Percentiles rank a stretch among this genome's conserved stretches.
Evolutionary conservation across 495 filamentous ascomycete species (phyloP).

Genomic region (Xanthoparmelia taractica): DNA sequence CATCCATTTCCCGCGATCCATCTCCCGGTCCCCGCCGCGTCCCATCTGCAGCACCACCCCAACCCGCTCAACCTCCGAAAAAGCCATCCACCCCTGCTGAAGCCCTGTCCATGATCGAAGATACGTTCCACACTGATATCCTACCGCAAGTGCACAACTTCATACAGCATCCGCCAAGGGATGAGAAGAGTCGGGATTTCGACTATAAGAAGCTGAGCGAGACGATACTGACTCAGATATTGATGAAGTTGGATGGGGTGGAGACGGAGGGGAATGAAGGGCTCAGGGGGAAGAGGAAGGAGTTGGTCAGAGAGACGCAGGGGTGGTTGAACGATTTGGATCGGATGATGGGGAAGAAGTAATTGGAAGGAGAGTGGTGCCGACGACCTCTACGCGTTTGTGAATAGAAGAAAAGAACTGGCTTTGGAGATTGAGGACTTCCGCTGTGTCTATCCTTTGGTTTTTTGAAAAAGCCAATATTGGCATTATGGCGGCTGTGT

Average conservation of each 20-base stretch:
- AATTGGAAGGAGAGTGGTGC: neutral
- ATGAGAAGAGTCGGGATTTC: slow-evolving; percentile 61
- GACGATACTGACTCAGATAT: slow-evolving; percentile 70
- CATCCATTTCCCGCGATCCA: slow-evolving; percentile 18
- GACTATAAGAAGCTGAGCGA: slow-evolving; percentile 77
- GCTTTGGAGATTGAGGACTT: neutral
- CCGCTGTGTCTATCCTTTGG: neutral
- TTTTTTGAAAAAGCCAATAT: neutral
- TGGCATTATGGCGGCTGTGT: neutral
- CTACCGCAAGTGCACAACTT: slow-evolving; percentile 61
- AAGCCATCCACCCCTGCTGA: slow-evolving; percentile 48
- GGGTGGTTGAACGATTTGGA: slow-evolving; percentile 16
- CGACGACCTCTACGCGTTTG: neutral
- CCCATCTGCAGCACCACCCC: slow-evolving; percentile 24
- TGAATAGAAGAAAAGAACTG: neutral
- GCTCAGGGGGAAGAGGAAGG: slow-evolving; percentile 56
- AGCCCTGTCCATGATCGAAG: slow-evolving; percentile 61
- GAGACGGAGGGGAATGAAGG: slow-evolving; percentile 61
- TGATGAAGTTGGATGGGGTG: slow-evolving; percentile 80
- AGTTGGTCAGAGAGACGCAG: slow-evolving; percentile 49
- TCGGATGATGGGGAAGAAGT: slow-evolving; percentile 6
- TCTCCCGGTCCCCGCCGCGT: slow-evolving; percentile 12
- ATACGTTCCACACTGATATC: slow-evolving; percentile 58
- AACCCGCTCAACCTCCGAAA: slow-evolving; percentile 34
- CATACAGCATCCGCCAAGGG: slow-evolving; percentile 55